A percentile compares a stretch with the other conserved stretches of the same genome.
phyloP scores from a whole-genome alignment of 1,139 yeast genomes.

The Scheffersomyces stambukii region DNA sequence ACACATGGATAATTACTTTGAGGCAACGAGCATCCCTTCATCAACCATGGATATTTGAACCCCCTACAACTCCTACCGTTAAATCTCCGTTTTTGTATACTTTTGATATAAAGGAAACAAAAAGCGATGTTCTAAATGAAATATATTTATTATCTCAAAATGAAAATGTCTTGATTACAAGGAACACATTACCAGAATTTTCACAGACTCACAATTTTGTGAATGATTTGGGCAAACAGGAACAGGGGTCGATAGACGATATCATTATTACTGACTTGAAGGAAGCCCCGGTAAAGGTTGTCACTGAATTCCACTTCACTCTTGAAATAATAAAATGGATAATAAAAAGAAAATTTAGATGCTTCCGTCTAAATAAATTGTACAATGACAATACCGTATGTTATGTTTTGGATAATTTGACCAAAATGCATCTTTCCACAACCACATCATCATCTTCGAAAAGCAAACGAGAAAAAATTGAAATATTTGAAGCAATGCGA shows the following conservation, averaged over 20 bases:
- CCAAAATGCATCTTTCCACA: conserved; percentile 15
- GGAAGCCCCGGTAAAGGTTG: conserved; percentile 13
- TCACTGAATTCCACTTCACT: conserved; percentile 23
- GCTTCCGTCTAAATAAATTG: conserved; percentile 22
- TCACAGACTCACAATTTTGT: too few species aligned
- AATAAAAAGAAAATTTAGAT: conserved; percentile 14
- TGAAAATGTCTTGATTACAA: too few species aligned
- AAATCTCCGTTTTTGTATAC: too few species aligned
- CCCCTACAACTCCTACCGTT: too few species aligned
- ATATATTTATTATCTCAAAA: too few species aligned
- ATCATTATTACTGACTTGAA: conserved; percentile 13
- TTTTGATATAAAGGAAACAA: too few species aligned
- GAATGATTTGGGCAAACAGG: too few species aligned
- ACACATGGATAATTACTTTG: conserved; percentile 31
- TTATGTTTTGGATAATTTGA: conserved; percentile 18
- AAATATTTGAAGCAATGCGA: conserved; percentile 6
- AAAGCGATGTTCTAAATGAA: too few species aligned
- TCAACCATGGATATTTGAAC: conserved; percentile 22
- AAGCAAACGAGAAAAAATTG: too few species aligned
- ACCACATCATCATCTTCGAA: conserved; percentile 10
- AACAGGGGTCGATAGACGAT: too few species aligned
- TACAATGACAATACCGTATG: conserved; percentile 21
- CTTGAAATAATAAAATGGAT: conserved; percentile 30
- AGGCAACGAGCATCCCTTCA: conserved; percentile 15
- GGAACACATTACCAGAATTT: too few species aligned